Evolutionary conservation across 2,329 filamentous ascomycete species (phyloP).

Genomic region (Colletotrichum agaves): DNA sequence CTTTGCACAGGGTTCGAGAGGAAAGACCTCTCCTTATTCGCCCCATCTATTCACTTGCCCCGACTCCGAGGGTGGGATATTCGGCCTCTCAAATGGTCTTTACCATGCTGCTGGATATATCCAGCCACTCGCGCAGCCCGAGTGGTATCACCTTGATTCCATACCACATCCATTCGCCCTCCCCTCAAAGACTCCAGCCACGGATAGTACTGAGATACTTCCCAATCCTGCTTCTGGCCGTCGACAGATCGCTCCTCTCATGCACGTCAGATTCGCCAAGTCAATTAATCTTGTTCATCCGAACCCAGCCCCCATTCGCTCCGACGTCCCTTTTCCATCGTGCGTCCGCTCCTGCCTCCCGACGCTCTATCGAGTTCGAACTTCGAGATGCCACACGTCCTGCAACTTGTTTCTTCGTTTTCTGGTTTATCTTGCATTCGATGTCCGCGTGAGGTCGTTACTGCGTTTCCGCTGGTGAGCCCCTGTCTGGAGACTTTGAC

Average conservation of each 20-base stretch:
- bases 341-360: slow-evolving; percentile 20
- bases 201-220: slow-evolving; percentile 1
- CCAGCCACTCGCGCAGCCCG: slow-evolving; percentile 29
- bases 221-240: slow-evolving; percentile 30
- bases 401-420: background rate
- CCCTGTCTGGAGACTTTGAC: background rate
- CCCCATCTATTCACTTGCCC: background rate
- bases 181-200: background rate
- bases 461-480: background rate
- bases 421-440: slow-evolving; percentile 5
- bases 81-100: slow-evolving; percentile 27
- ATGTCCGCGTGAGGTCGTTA: background rate
- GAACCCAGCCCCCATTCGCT: slow-evolving; percentile 19
- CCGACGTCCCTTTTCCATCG: slow-evolving; percentile 11
- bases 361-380: slow-evolving; percentile 11
- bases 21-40: background rate
- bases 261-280: slow-evolving; percentile 35
- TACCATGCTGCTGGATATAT: slow-evolving; percentile 32
- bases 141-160: slow-evolving; percentile 15
- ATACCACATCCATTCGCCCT: slow-evolving; percentile 21
- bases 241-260: slow-evolving; percentile 32
- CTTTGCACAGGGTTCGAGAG: background rate
- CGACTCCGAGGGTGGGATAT: background rate
- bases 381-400: background rate
- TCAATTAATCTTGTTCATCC: slow-evolving; percentile 12